Conservation (phyloP, 1,284 basidiomycete genomes). For the Ganoderma boninense region DNA sequence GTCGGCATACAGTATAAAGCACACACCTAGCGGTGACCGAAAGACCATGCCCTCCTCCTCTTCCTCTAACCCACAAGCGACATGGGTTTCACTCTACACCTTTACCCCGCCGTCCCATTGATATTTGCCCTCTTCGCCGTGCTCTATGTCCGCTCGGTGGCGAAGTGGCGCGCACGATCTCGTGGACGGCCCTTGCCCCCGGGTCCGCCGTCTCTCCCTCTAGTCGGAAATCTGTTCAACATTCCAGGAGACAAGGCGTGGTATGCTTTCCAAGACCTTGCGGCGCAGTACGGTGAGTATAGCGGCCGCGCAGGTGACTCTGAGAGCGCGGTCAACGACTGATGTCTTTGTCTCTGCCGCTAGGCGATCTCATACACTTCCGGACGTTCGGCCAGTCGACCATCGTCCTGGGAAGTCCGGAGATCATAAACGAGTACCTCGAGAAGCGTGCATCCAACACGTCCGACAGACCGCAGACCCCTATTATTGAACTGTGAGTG, state of each 20-base stretch:
- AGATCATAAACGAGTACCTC: slow-evolving; percentile 13
- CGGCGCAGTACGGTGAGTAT: slow-evolving; percentile 11
- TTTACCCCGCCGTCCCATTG: not conserved
- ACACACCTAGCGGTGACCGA: not conserved
- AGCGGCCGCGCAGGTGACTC: not conserved
- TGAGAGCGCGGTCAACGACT: not conserved
- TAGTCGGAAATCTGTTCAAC: slow-evolving; percentile 22
- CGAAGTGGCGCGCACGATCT: slow-evolving; percentile 5
- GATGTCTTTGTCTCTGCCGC: no score
- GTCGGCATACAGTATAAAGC: not conserved
- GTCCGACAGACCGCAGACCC: slow-evolving; percentile 12
- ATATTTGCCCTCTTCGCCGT: not conserved
- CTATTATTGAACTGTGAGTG: slow-evolving; percentile 9
- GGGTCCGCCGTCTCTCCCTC: slow-evolving; percentile 17
- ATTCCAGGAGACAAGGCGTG: slow-evolving; percentile 15
- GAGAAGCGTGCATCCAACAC: slow-evolving; percentile 18
- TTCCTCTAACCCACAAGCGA: not conserved
- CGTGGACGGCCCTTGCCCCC: slow-evolving; percentile 15
- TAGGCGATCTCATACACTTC: slow-evolving; percentile 15
- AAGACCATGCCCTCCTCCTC: not conserved
- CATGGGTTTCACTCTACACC: not conserved
- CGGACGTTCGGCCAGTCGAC: slow-evolving; percentile 9
- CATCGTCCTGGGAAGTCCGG: slow-evolving; percentile 5
- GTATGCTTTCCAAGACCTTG: slow-evolving; percentile 9
- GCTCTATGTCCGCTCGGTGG: not conserved